Conservation (phyloP, 176 grass and related monocot genomes). For the Alloteropsis semialata region DNA sequence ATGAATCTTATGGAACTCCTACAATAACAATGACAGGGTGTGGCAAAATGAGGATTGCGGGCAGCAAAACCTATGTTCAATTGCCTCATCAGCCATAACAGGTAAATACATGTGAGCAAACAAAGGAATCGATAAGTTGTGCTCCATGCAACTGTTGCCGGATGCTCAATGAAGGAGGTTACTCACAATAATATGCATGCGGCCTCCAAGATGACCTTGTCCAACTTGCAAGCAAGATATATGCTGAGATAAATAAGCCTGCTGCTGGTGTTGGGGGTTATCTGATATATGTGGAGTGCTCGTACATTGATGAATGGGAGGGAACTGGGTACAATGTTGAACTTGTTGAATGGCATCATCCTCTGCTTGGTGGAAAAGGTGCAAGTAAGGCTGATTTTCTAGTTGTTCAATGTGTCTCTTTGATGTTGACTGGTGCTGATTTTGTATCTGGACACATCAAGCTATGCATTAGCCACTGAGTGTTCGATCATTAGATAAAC, state of each 20-base stretch:
- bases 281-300: slow-evolving; percentile 51
- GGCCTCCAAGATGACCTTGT: slow-evolving; percentile 54
- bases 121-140: neutral
- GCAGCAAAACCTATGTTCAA: neutral
- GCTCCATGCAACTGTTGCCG: neutral
- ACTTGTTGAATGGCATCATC: slow-evolving; percentile 57
- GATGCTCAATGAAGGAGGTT: slow-evolving; percentile 26
- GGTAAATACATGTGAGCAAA: neutral
- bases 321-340: slow-evolving; percentile 54
- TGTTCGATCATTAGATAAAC: neutral
- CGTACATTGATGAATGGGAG: slow-evolving; percentile 49
- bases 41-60: neutral
- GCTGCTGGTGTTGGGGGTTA: slow-evolving; percentile 54
- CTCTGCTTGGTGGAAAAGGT: slow-evolving; percentile 62
- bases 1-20: neutral
- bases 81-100: neutral
- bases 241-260: slow-evolving; percentile 52
- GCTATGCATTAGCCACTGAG: slow-evolving; percentile 11
- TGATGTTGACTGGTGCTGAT: slow-evolving; percentile 49
- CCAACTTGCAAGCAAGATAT: slow-evolving; percentile 59
- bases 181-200: slow-evolving; percentile 70
- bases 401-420: slow-evolving; percentile 55
- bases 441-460: slow-evolving; percentile 43
- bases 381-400: slow-evolving; percentile 48
- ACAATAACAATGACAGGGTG: neutral